These are phyloP conservation scores for Teunomyces aglyptinius DNA, from an alignment of 805 yeast genomes.

Conservation along the genomic window DNA sequence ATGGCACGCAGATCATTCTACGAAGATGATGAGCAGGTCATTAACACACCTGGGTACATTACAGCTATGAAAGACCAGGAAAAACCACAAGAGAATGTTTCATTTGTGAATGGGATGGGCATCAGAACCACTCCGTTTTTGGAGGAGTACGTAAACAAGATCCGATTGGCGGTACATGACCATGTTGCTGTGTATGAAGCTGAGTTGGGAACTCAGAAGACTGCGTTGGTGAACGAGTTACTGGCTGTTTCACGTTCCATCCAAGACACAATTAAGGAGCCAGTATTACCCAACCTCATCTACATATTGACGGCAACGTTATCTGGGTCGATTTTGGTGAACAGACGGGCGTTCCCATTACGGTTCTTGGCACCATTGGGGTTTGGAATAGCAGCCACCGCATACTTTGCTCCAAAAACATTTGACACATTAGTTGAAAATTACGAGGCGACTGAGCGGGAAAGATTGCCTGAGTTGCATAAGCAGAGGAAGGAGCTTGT, in stretches of 20 bases:
- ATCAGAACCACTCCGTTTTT: conserved; percentile 48
- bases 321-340: conserved; percentile 54
- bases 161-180: conserved; percentile 38
- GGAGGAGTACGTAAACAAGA: conserved; percentile 40
- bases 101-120: conserved; percentile 53
- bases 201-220: conserved; percentile 44
- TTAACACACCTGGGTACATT: conserved; percentile 50
- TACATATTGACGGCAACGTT: conserved; percentile 56
- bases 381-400: conserved; percentile 45
- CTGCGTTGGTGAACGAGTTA: conserved; percentile 48
- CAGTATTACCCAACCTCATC: conserved; percentile 53
- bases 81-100: conserved; percentile 36
- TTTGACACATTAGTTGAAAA: conserved; percentile 20
- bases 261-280: conserved; percentile 44
- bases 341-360: conserved; percentile 45
- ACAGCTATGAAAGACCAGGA: conserved; percentile 38
- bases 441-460: conserved; percentile 24
- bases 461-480: conserved; percentile 31
- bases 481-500: conserved; percentile 22
- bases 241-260: conserved; percentile 27
- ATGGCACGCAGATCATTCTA: conserved; percentile 42
- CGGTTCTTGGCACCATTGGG: conserved; percentile 52
- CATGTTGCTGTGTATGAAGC: conserved; percentile 38
- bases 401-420: conserved; percentile 54
- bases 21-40: conserved; percentile 48